Conservation (phyloP, 345 rosid species). For the Arabis alpina region DNA sequence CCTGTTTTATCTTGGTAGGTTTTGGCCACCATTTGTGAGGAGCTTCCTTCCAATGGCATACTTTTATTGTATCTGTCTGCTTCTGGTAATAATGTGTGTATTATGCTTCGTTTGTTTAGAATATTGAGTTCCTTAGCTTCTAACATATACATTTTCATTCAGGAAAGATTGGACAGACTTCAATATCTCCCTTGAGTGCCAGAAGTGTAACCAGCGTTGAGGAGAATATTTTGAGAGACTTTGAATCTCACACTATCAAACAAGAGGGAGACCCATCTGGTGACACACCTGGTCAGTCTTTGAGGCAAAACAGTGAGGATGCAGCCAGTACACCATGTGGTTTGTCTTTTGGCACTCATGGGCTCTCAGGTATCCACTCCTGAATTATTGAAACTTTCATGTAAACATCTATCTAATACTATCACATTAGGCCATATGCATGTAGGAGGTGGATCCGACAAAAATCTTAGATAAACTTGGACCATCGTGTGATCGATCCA, state of each 20-base stretch:
- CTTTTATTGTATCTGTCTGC: slow-evolving; percentile 87
- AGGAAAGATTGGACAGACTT: slow-evolving; percentile 61
- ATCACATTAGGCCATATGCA: slow-evolving; percentile 19
- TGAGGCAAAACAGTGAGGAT: slow-evolving; percentile 56
- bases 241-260: slow-evolving; percentile 52
- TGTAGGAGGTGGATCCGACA: background rate
- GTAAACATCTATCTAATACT: slow-evolving; percentile 12
- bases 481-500: slow-evolving; percentile 17
- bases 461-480: slow-evolving; percentile 4
- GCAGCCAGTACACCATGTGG: slow-evolving; percentile 44
- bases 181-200: slow-evolving; percentile 51
- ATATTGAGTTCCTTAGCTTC: slow-evolving; percentile 39
- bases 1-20: slow-evolving; percentile 55
- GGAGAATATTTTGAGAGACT: slow-evolving; percentile 57
- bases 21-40: slow-evolving; percentile 84
- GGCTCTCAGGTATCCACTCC: slow-evolving; percentile 68
- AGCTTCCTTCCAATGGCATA: slow-evolving; percentile 83
- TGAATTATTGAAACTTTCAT: slow-evolving; percentile 19
- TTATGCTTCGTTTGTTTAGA: slow-evolving; percentile 10
- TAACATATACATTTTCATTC: slow-evolving; percentile 36
- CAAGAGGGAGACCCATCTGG: slow-evolving; percentile 52
- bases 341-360: slow-evolving; percentile 78
- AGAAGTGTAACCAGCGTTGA: slow-evolving; percentile 51
- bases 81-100: slow-evolving; percentile 63
- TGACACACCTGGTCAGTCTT: slow-evolving; percentile 48